These are phyloP conservation scores for Epichloe uncinata DNA, from an alignment of 2,329 filamentous ascomycete genomes.

Conservation along the genomic window DNA sequence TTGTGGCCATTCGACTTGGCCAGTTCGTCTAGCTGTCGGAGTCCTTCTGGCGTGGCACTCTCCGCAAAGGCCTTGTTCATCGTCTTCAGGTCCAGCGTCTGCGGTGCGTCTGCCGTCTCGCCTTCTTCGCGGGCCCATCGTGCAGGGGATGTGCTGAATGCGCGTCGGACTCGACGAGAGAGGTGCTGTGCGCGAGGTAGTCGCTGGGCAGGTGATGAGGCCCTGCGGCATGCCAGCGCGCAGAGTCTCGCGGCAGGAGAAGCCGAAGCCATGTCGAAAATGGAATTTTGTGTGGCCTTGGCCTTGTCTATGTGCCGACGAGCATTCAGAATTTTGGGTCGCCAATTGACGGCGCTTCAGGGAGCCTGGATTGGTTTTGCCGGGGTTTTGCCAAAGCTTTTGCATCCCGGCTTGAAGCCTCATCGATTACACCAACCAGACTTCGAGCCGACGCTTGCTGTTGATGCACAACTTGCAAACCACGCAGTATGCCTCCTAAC, in stretches of 20 bases:
- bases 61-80: conserved; percentile 19
- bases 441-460: not conserved
- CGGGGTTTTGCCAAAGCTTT: conserved; percentile 1
- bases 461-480: not conserved
- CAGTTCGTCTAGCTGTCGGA: conserved; percentile 22
- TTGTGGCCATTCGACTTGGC: conserved; percentile 22
- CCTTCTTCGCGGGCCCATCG: conserved; percentile 12
- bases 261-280: conserved; percentile 23
- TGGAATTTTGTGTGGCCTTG: not conserved
- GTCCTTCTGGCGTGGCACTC: conserved; percentile 17
- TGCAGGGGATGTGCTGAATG: conserved; percentile 19
- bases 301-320: not conserved
- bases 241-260: conserved; percentile 25
- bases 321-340: conserved; percentile 19
- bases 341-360: not conserved
- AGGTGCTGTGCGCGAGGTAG: conserved; percentile 14
- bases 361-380: not conserved
- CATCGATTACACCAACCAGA: too few relatives aligned
- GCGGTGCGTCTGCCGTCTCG: conserved; percentile 9
- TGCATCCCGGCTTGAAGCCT: not conserved
- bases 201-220: conserved; percentile 11
- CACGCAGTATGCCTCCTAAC: conserved; percentile 3
- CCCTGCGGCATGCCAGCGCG: conserved; percentile 19
- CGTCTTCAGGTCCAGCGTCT: conserved; percentile 16
- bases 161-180: conserved; percentile 13